Evolutionary conservation across 2,329 filamentous ascomycete species (phyloP).

Genomic region (Sporothrix globosa): DNA sequence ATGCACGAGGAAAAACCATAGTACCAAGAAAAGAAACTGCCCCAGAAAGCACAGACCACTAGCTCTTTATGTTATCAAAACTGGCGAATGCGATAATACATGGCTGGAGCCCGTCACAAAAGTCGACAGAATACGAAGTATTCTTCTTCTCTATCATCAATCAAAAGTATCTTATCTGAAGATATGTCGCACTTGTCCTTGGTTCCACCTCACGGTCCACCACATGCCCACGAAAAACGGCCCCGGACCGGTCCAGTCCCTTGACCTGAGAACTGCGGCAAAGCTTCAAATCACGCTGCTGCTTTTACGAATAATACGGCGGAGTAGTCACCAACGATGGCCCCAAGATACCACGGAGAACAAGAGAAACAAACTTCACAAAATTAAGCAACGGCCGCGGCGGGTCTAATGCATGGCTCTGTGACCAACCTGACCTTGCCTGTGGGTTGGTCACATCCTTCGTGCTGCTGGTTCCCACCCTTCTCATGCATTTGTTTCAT

Average conservation of each 20-base stretch:
- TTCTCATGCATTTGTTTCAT: too few relatives aligned
- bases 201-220: not conserved
- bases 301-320: not conserved
- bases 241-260: slow-evolving; percentile 1
- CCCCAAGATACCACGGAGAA: not conserved
- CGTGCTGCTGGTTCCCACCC: not conserved
- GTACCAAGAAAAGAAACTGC: not conserved
- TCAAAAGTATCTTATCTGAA: not conserved
- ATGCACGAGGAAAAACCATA: not conserved
- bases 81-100: too few relatives aligned
- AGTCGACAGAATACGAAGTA: too few relatives aligned
- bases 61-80: not conserved
- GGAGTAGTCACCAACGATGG: not conserved
- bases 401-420: slow-evolving; percentile 28
- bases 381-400: slow-evolving; percentile 25
- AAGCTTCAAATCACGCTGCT: not conserved
- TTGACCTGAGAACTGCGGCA: not conserved
- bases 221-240: not conserved
- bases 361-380: too few relatives aligned
- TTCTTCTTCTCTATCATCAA: too few relatives aligned
- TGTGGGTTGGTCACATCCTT: not conserved
- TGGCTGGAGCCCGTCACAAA: too few relatives aligned
- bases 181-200: not conserved
- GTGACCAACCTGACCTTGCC: slow-evolving; percentile 1
- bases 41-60: slow-evolving; percentile 17